phyloP scores from a whole-genome alignment of 495 filamentous ascomycete genomes.

The Xylaria flabelliformis region DNA sequence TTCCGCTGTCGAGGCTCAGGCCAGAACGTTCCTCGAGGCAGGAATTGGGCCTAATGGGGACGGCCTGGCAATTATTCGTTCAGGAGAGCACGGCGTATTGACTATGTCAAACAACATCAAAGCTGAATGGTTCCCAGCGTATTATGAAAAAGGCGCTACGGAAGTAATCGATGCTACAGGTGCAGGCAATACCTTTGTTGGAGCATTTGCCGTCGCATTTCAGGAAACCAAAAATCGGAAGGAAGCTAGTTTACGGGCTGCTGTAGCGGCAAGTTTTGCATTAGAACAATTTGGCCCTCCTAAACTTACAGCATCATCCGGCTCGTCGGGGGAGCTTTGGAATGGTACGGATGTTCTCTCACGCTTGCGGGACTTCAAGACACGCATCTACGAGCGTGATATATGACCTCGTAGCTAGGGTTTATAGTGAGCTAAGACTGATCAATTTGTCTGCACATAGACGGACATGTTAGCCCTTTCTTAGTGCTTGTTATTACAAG shows the following conservation, averaged over 20 bases:
- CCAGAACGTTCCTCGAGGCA: constrained; percentile 28
- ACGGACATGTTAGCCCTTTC: neutral
- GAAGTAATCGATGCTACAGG: constrained; percentile 47
- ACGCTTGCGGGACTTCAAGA: neutral
- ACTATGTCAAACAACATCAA: constrained; percentile 23
- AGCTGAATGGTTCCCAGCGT: constrained; percentile 43
- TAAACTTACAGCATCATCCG: constrained; percentile 17
- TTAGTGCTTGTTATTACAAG: neutral
- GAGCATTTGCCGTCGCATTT: constrained; percentile 44
- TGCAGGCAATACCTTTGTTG: constrained; percentile 48
- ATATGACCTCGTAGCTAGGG: neutral
- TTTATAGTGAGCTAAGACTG: neutral
- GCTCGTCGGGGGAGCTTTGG: constrained; percentile 9
- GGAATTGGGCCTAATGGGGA: constrained; percentile 35
- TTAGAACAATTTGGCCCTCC: constrained; percentile 50
- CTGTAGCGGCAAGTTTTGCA: constrained; percentile 46
- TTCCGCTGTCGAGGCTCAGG: constrained; percentile 38
- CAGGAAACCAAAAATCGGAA: constrained; percentile 32
- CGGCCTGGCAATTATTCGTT: constrained; percentile 40
- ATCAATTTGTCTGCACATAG: neutral
- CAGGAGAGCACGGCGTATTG: constrained; percentile 45
- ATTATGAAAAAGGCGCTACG: constrained; percentile 26
- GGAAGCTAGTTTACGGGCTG: constrained; percentile 40
- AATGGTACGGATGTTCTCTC: constrained; percentile 1
- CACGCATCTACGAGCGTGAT: neutral